Evolutionary conservation across 2,329 filamentous ascomycete species (phyloP).

Genomic region (Apiospora phragmitis): DNA sequence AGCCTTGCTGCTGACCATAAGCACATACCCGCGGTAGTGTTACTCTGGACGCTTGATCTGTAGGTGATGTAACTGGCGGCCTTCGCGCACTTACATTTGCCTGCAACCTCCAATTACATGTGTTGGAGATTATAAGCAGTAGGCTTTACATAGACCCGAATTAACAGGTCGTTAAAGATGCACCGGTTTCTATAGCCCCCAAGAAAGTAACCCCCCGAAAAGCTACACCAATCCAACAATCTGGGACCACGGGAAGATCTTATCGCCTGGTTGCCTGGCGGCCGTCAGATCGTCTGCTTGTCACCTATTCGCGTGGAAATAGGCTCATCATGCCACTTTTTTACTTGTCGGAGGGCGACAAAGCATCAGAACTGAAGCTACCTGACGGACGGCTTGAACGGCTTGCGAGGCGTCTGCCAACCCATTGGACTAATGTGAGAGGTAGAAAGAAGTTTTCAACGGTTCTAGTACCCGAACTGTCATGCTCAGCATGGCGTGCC

Average conservation of each 20-base stretch:
- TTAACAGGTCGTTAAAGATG: neutral
- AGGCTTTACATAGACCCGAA: neutral
- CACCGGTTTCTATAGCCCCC: neutral
- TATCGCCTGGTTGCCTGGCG: neutral
- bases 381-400: neutral
- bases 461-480: neutral
- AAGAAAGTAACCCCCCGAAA: neutral
- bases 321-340: neutral
- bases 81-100: neutral
- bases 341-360: neutral
- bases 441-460: neutral
- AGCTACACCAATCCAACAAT: neutral
- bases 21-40: neutral
- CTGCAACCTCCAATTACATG: neutral
- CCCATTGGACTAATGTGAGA: neutral
- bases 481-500: neutral
- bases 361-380: neutral
- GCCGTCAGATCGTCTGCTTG: neutral
- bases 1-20: neutral
- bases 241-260: constrained; percentile 1
- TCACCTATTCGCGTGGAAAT: neutral
- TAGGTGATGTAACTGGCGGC: neutral
- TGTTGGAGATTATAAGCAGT: neutral
- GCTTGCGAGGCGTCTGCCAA: neutral
- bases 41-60: neutral